phyloP scores from a whole-genome alignment of 495 filamentous ascomycete genomes.

The Chaetomium fimeti region DNA sequence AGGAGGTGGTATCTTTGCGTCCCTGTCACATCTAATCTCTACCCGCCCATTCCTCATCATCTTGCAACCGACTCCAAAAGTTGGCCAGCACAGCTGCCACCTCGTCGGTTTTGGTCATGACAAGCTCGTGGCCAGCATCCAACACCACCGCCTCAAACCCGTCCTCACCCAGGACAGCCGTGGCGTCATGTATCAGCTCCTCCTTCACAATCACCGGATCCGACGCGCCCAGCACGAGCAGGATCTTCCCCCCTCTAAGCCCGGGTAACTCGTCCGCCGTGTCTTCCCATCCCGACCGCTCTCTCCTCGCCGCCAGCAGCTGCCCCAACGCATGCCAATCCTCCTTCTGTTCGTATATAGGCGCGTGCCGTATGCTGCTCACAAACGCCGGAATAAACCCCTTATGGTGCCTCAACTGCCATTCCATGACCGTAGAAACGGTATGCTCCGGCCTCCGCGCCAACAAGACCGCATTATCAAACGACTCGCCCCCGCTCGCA shows the following conservation, averaged over 20 bases:
- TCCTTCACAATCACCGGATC: constrained; percentile 55
- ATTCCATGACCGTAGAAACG: constrained; percentile 49
- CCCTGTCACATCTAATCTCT: constrained; percentile 5
- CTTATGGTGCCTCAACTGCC: constrained; percentile 55
- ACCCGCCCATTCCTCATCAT: not conserved
- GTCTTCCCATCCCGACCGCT: constrained; percentile 15
- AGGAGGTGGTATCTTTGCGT: not conserved
- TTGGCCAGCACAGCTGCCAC: constrained; percentile 41
- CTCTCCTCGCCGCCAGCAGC: constrained; percentile 47
- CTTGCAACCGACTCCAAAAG: constrained; percentile 38
- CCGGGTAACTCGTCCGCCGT: constrained; percentile 27
- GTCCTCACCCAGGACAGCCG: constrained; percentile 41
- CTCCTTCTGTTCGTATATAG: constrained; percentile 55
- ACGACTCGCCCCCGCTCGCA: constrained; percentile 38
- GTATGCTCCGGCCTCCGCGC: constrained; percentile 36
- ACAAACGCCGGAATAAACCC: constrained; percentile 59
- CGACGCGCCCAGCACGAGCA: constrained; percentile 52
- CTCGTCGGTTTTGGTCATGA: constrained; percentile 41
- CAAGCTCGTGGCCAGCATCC: constrained; percentile 53
- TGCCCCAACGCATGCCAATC: constrained; percentile 59
- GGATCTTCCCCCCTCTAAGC: constrained; percentile 49
- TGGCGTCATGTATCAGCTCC: constrained; percentile 54
- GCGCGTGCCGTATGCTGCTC: constrained; percentile 53
- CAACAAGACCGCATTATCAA: constrained; percentile 46
- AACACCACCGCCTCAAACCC: constrained; percentile 49